Base-by-base conservation (phyloP, 306 rosid genomes). In the Argentina anserina region DNA sequence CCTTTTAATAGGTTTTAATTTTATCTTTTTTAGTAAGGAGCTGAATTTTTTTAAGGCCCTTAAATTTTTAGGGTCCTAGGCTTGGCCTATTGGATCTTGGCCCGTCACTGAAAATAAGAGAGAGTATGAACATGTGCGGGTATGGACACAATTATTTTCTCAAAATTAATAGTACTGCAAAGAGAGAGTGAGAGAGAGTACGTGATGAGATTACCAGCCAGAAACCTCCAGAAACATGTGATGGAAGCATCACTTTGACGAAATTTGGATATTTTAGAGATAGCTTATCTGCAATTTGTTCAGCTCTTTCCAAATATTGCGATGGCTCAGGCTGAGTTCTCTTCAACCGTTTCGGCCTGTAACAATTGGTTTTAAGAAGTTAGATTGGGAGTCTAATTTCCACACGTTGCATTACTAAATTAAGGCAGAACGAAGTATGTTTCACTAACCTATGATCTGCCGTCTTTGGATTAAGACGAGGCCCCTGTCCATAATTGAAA, bases 211-310 rank as follows among this genome's bases (percentile, higher is more conserved):
- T 6, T 20, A 47, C 92, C 67, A 85, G 83, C 85, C 87, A 87
- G 80, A 81, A 85, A 23, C 92, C 86, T 23, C 67, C 39, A 9
- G 75, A 10, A 46, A 85, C 85, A 64, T 87, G 86, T 67, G 92
- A 87, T 23, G 58, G 81, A 9, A 72, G 78, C 87, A 87, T 83
- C 41, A 9, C 7, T 80, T 77, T 87, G 36, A 79, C 47, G 0
- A 85, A 29, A 72, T 72, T 72, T 10, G 85, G 92, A 64, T 60
- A 65, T 29, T 62, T 45, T 9, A 75, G 73, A 3, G 76, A 74
- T 2, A 85, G 61, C 31, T 31, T 75, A 55, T 83, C 71, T 56
- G 77, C 77, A 49, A 85, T 39, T 70, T 79, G 70, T n/a, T 70
- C 56, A 17, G 88, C 92, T 75, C 74, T 71, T 47, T 39, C 41